Percentiles rank a stretch among this genome's conserved stretches.
Conservation (phyloP, 345 rosid genomes). For the Lepidium didymum region DNA sequence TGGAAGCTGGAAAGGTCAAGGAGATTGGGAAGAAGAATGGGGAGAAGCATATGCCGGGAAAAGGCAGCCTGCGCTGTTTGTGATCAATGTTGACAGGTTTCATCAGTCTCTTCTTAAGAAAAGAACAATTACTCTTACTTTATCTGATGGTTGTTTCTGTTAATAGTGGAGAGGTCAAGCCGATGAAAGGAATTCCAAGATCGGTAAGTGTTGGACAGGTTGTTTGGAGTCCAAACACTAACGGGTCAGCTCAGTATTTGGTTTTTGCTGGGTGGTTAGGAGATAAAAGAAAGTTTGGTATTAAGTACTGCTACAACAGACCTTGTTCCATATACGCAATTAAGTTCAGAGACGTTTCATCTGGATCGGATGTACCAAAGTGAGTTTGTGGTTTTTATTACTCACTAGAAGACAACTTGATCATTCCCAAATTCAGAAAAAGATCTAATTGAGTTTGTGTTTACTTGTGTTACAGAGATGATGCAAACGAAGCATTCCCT, state of each 20-base stretch:
- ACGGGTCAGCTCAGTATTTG: conserved; percentile 43
- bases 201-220: conserved; percentile 86
- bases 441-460: not conserved
- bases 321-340: conserved; percentile 69
- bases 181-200: conserved; percentile 59
- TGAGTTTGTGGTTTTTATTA: conserved; percentile 23
- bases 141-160: not conserved
- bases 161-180: conserved; percentile 65
- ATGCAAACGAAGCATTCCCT: conserved; percentile 36
- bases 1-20: conserved; percentile 87
- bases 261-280: conserved; percentile 90
- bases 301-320: conserved; percentile 80
- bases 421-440: not conserved
- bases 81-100: conserved; percentile 58
- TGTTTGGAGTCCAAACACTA: conserved; percentile 68
- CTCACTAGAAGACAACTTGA: not conserved
- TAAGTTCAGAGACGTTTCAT: conserved; percentile 29
- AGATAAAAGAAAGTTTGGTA: conserved; percentile 75
- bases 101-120: not conserved
- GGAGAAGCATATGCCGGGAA: conserved; percentile 93
- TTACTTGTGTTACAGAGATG: conserved; percentile 39
- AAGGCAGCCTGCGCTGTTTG: conserved; percentile 71
- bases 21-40: conserved; percentile 98
- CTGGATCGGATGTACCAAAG: conserved; percentile 42
- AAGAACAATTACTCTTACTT: not conserved